Percentiles rank a stretch among this genome's conserved stretches.
Conservation (phyloP, 768 basidiomycete species). For the Boletales sp. region DNA sequence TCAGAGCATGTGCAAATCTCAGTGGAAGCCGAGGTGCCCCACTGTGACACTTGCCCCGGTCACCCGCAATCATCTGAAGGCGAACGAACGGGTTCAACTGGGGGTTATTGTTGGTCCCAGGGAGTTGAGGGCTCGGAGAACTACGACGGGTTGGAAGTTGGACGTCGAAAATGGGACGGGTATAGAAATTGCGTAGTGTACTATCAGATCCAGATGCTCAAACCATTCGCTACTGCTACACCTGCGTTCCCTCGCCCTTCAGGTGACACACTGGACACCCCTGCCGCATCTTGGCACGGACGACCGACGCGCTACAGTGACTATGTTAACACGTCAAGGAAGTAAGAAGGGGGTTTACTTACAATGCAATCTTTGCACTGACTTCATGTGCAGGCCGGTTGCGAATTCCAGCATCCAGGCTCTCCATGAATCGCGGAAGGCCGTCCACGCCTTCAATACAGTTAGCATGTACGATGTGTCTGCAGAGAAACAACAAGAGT, state of each 20-base stretch:
- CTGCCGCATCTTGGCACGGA: slow-evolving; percentile 57
- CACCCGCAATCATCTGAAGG: no score
- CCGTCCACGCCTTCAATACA: slow-evolving; percentile 69
- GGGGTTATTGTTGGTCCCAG: no score
- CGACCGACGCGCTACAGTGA: slow-evolving; percentile 57
- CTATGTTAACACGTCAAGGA: neutral
- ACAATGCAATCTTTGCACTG: slow-evolving; percentile 80
- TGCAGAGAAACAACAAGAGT: slow-evolving; percentile 78
- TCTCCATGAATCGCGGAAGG: slow-evolving; percentile 60
- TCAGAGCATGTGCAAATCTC: no score
- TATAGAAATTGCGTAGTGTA: slow-evolving; percentile 15
- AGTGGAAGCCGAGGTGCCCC: no score
- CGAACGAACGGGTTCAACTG: no score
- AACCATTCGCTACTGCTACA: neutral
- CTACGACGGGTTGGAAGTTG: no score
- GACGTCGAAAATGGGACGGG: neutral
- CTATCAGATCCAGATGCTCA: slow-evolving; percentile 6
- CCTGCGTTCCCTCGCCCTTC: slow-evolving; percentile 43
- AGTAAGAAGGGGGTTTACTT: slow-evolving; percentile 20
- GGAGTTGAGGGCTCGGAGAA: no score
- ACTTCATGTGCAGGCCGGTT: slow-evolving; percentile 41
- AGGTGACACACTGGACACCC: slow-evolving; percentile 80
- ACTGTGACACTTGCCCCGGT: no score
- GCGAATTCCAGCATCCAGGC: slow-evolving; percentile 41
- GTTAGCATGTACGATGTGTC: slow-evolving; percentile 79